phyloP scores from a whole-genome alignment of 2,329 filamentous ascomycete genomes.

The Aspergillus awamori region DNA sequence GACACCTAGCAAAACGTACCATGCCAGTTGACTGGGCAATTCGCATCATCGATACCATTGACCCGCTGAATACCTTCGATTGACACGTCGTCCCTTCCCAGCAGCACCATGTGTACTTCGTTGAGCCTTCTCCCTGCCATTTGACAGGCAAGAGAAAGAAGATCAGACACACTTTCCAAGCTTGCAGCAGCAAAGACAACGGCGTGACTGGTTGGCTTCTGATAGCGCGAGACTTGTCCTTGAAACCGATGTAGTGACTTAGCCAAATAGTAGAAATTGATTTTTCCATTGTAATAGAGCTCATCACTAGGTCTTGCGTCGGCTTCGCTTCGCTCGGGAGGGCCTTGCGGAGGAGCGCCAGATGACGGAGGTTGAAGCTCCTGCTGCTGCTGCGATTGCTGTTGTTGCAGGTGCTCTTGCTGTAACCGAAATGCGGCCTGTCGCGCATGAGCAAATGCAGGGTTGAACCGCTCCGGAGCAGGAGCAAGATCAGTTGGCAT shows the following conservation, averaged over 20 bases:
- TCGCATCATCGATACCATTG: conserved; percentile 71
- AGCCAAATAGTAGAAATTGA: conserved; percentile 69
- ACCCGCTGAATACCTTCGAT: conserved; percentile 71
- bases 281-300: conserved; percentile 67
- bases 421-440: conserved; percentile 9
- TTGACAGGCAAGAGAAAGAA: conserved; percentile 82
- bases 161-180: conserved; percentile 68
- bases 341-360: conserved; percentile 10
- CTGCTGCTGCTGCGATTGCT: conserved; percentile 4
- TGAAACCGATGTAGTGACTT: conserved; percentile 63
- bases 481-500: conserved; percentile 57
- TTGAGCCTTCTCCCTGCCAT: conserved; percentile 73
- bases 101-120: conserved; percentile 78
- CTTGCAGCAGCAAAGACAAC: conserved; percentile 79
- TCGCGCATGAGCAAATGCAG: conserved; percentile 23
- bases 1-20: conserved; percentile 53
- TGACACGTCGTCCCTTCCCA: conserved; percentile 71
- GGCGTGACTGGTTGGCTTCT: conserved; percentile 60
- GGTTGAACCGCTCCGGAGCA: conserved; percentile 35
- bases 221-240: conserved; percentile 55
- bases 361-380: conserved; percentile 9
- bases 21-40: conserved; percentile 69
- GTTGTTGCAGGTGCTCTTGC: not conserved
- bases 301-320: conserved; percentile 28
- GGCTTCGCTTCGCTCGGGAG: conserved; percentile 19